Conservation (phyloP, 257 asterid species). For the Nyctanthes arbortristis region DNA sequence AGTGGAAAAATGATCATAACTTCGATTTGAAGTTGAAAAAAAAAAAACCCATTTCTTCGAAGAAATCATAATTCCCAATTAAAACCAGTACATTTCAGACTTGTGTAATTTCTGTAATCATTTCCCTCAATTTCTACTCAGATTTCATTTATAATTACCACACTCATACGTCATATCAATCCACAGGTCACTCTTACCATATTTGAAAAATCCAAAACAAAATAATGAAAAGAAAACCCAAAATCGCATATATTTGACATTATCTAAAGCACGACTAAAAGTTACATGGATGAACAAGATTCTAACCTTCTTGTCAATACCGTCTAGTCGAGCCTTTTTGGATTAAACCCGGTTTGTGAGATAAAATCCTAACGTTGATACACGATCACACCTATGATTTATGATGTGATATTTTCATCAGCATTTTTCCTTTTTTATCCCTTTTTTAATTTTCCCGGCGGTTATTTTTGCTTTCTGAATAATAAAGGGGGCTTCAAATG, state of each 20-base stretch:
- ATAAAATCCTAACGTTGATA: constrained; percentile 26
- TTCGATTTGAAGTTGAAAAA: constrained; percentile 29
- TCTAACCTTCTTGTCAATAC: no score
- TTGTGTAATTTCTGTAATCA: constrained; percentile 29
- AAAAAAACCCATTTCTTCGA: constrained; percentile 14
- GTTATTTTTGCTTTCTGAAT: background rate
- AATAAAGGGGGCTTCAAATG: constrained; percentile 42
- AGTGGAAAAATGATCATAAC: constrained; percentile 31
- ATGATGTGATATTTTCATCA: constrained; percentile 32
- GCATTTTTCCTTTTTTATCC: constrained; percentile 20
- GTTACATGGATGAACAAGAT: no score
- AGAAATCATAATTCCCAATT: constrained; percentile 21
- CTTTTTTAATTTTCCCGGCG: background rate
- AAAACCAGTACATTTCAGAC: constrained; percentile 2
- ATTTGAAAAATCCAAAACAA: no score
- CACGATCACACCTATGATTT: constrained; percentile 23
- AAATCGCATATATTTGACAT: constrained; percentile 31
- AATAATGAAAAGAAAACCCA: constrained; percentile 7
- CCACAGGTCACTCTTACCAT: constrained; percentile 31
- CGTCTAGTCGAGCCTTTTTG: no score
- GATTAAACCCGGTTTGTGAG: no score
- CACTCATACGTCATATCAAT: constrained; percentile 30
- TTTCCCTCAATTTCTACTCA: constrained; percentile 22
- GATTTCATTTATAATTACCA: constrained; percentile 24
- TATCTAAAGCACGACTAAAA: no score